Evolutionary conservation across 306 rosid species (phyloP).

Genomic region (Acacia acuminata): DNA sequence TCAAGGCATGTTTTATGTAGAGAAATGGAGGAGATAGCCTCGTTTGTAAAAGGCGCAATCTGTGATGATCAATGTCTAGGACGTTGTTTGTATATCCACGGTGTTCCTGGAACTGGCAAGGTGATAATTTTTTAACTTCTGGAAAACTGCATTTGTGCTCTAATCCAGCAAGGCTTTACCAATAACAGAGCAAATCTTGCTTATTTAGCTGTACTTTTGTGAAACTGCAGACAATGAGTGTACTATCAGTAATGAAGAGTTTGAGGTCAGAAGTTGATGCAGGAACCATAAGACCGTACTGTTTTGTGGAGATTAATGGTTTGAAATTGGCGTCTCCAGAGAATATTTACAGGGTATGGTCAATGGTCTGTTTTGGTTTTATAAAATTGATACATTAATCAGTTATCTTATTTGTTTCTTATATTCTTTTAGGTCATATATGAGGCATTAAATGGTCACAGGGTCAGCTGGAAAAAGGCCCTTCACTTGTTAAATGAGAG

Average conservation of each 20-base stretch:
- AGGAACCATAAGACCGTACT: slow-evolving; percentile 69
- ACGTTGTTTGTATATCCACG: slow-evolving; percentile 89
- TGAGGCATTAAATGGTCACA: slow-evolving; percentile 85
- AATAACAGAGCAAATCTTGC: neutral
- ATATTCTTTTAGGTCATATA: slow-evolving; percentile 72
- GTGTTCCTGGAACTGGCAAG: slow-evolving; percentile 99
- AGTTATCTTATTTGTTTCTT: slow-evolving; percentile 11
- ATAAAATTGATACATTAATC: slow-evolving; percentile 8
- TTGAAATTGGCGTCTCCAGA: slow-evolving; percentile 91
- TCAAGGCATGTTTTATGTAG: slow-evolving; percentile 46
- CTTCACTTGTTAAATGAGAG: slow-evolving; percentile 77
- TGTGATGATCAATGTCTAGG: slow-evolving; percentile 89
- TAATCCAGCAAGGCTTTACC: slow-evolving; percentile 14
- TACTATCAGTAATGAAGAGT: slow-evolving; percentile 74
- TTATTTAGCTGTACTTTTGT: slow-evolving; percentile 13
- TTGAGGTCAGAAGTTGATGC: slow-evolving; percentile 87
- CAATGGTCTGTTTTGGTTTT: slow-evolving; percentile 17
- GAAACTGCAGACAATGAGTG: slow-evolving; percentile 87
- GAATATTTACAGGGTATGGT: slow-evolving; percentile 76
- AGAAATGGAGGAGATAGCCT: slow-evolving; percentile 82
- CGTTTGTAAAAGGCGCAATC: slow-evolving; percentile 85
- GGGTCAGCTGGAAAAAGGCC: slow-evolving; percentile 94
- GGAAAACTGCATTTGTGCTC: slow-evolving; percentile 11
- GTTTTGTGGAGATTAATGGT: slow-evolving; percentile 95
- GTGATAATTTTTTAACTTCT: slow-evolving; percentile 37